Evolutionary conservation across 2,329 filamentous ascomycete genomes (phyloP).

Genomic region (Diaporthe sp.): DNA sequence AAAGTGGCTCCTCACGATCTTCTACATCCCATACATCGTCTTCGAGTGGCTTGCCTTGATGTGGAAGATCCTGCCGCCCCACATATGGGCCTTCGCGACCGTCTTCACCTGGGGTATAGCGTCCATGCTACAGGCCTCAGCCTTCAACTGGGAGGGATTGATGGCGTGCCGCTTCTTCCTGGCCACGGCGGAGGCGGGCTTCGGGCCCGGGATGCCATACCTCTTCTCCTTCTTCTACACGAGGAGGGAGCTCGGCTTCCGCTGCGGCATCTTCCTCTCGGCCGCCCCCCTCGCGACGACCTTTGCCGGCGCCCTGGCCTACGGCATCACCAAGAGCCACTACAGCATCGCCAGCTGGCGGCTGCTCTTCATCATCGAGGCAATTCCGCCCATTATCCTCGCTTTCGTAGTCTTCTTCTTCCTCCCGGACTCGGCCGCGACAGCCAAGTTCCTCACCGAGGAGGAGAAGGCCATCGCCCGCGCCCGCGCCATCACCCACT

Average conservation of each 20-base stretch:
- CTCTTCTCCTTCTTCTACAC: slow-evolving; percentile 43
- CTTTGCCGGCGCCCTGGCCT: slow-evolving; percentile 75
- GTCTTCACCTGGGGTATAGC: slow-evolving; percentile 49
- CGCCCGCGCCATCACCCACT: slow-evolving; percentile 65
- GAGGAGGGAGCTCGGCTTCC: slow-evolving; percentile 74
- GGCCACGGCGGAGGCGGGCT: slow-evolving; percentile 60
- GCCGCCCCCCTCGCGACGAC: slow-evolving; percentile 76
- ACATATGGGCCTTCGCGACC: slow-evolving; percentile 47
- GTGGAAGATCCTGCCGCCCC: slow-evolving; percentile 58
- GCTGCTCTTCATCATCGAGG: slow-evolving; percentile 75
- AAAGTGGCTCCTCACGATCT: slow-evolving; percentile 59
- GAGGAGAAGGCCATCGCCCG: slow-evolving; percentile 71
- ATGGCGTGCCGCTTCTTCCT: slow-evolving; percentile 57
- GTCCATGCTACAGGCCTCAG: slow-evolving; percentile 50
- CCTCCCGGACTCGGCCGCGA: slow-evolving; percentile 65
- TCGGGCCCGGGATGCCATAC: slow-evolving; percentile 49
- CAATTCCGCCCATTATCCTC: slow-evolving; percentile 69
- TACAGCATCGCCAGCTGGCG: slow-evolving; percentile 72
- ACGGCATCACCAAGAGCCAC: slow-evolving; percentile 72
- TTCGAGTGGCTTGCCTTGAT: slow-evolving; percentile 58
- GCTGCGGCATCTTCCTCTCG: slow-evolving; percentile 79
- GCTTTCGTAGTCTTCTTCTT: slow-evolving; percentile 68
- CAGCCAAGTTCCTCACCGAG: slow-evolving; percentile 66
- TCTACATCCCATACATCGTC: slow-evolving; percentile 60
- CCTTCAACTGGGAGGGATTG: slow-evolving; percentile 52